Conservation (phyloP, 1,284 basidiomycete genomes). For the Ustanciosporium gigantosporum region DNA sequence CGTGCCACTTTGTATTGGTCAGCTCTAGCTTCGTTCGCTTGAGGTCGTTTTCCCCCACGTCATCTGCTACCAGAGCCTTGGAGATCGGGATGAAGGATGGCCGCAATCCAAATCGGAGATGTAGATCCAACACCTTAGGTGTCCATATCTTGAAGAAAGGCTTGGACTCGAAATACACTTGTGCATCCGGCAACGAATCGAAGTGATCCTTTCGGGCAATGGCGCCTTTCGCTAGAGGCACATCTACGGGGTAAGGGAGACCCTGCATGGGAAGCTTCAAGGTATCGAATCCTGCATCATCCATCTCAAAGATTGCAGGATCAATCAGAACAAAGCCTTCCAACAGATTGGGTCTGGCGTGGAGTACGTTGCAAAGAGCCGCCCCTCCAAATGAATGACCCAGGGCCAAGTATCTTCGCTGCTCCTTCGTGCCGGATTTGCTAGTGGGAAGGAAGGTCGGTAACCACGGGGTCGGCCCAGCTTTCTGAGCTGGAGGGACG, state of each 20-base stretch:
- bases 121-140: conserved; percentile 69
- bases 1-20: conserved; percentile 50
- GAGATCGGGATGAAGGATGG: conserved; percentile 12
- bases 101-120: conserved; percentile 70
- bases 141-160: conserved; percentile 79
- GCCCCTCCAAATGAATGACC: conserved; percentile 72
- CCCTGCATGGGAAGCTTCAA: conserved; percentile 9
- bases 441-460: conserved; percentile 20
- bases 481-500: conserved; percentile 62
- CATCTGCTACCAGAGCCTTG: conserved; percentile 13
- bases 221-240: conserved; percentile 63
- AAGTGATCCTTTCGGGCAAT: conserved; percentile 71
- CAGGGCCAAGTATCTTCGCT: conserved; percentile 66
- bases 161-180: conserved; percentile 64
- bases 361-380: conserved; percentile 66
- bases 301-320: conserved; percentile 69
- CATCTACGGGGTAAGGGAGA: conserved; percentile 8
- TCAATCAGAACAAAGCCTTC: conserved; percentile 76
- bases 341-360: conserved; percentile 72
- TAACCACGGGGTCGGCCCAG: conserved; percentile 19
- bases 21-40: conserved; percentile 30
- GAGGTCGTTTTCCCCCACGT: conserved; percentile 21
- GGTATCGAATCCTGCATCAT: conserved; percentile 9
- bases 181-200: conserved; percentile 62
- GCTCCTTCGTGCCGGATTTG: background rate